Percentiles rank a stretch among this genome's conserved stretches.
Evolutionary conservation across 2,329 filamentous ascomycete species (phyloP).

Genomic region (Fusarium continuum): DNA sequence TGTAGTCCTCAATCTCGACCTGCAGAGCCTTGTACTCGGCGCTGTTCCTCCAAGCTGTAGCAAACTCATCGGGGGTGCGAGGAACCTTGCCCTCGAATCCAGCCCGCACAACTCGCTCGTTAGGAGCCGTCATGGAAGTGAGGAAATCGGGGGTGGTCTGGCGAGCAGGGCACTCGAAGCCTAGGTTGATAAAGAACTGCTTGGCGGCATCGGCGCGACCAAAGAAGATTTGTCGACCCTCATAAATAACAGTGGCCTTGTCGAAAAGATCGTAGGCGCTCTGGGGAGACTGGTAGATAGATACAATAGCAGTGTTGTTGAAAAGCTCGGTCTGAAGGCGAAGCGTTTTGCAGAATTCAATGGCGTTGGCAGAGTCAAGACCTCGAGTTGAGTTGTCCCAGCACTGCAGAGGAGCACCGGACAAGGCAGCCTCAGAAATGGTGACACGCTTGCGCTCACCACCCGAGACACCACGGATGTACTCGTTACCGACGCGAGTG

Average conservation of each 20-base stretch:
- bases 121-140: conserved; percentile 72
- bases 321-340: conserved; percentile 74
- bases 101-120: conserved; percentile 63
- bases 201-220: conserved; percentile 68
- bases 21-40: conserved; percentile 60
- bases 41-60: conserved; percentile 65
- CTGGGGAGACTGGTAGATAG: conserved; percentile 77
- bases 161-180: conserved; percentile 72
- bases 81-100: conserved; percentile 66
- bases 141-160: conserved; percentile 77
- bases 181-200: conserved; percentile 72
- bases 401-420: conserved; percentile 68
- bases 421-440: conserved; percentile 69
- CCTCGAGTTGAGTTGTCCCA: conserved; percentile 80
- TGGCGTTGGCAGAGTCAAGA: conserved; percentile 77
- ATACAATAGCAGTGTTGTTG: conserved; percentile 71
- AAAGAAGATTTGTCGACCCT: conserved; percentile 70
- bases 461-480: conserved; percentile 76
- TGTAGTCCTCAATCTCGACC: conserved; percentile 65
- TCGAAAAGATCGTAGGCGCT: conserved; percentile 71
- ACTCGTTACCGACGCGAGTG: conserved; percentile 79
- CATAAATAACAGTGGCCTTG: conserved; percentile 67
- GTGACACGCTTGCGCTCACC: conserved; percentile 76
- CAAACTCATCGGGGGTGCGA: conserved; percentile 70
- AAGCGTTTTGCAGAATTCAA: conserved; percentile 78